These are phyloP conservation scores for Chrysosporium queenslandicum DNA, from an alignment of 2,329 filamentous ascomycete genomes.

Conservation along the genomic window DNA sequence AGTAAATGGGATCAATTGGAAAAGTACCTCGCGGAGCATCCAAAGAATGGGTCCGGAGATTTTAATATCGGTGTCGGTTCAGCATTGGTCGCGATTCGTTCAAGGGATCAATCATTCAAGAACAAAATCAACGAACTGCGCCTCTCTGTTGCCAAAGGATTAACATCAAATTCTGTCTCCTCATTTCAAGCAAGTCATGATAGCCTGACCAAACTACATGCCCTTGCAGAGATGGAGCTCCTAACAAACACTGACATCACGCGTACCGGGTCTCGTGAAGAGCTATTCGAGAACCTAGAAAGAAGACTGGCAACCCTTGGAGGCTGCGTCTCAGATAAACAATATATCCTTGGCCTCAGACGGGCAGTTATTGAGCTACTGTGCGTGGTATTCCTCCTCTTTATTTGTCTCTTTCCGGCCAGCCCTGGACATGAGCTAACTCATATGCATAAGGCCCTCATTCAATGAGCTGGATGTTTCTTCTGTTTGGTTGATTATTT, in stretches of 20 bases:
- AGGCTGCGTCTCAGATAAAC: conserved; percentile 83
- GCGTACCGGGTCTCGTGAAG: conserved; percentile 18
- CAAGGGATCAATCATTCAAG: conserved; percentile 45
- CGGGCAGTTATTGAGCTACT: conserved; percentile 78
- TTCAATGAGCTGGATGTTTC: conserved; percentile 68
- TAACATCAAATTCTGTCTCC: conserved; percentile 66
- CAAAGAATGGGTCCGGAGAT: conserved; percentile 42
- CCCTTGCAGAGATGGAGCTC: conserved; percentile 75
- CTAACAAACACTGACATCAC: conserved; percentile 47
- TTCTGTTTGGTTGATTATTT: conserved; percentile 73
- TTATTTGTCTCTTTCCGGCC: not conserved
- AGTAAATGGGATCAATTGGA: conserved; percentile 68
- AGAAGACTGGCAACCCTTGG: conserved; percentile 81
- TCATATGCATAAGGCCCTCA: conserved; percentile 29
- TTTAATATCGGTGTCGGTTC: conserved; percentile 76
- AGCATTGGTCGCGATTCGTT: conserved; percentile 52
- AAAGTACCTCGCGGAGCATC: conserved; percentile 47
- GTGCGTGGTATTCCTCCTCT: conserved; percentile 12
- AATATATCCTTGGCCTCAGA: conserved; percentile 78
- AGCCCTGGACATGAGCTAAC: not conserved
- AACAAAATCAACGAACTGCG: conserved; percentile 55
- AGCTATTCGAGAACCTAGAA: conserved; percentile 49
- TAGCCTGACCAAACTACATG: conserved; percentile 74
- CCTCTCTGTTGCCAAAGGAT: conserved; percentile 58
- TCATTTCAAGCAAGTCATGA: conserved; percentile 80